Conservation (phyloP, 768 basidiomycete species). For the Agrocybe pediades region DNA sequence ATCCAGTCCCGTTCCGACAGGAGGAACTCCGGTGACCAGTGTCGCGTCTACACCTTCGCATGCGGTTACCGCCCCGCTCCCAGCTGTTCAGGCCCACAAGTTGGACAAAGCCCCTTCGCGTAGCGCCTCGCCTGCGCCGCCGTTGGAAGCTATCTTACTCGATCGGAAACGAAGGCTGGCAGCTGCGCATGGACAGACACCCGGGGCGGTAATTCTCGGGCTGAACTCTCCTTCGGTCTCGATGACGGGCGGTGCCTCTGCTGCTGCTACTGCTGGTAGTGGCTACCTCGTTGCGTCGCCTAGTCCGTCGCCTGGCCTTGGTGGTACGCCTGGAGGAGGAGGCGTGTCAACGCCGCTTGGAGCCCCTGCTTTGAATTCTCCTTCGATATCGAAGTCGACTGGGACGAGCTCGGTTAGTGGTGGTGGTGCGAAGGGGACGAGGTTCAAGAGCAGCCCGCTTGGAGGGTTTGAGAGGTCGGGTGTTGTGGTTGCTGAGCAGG, state of each 20-base stretch:
- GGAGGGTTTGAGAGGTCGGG: slow-evolving; percentile 40
- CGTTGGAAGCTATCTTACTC: slow-evolving; percentile 67
- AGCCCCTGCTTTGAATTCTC: background rate
- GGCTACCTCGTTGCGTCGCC: too few relatives aligned
- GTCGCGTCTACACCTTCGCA: background rate
- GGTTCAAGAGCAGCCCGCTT: slow-evolving; percentile 78
- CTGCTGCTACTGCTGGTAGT: slow-evolving; percentile 5
- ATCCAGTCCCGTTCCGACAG: background rate
- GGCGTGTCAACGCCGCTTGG: background rate
- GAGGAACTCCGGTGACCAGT: background rate
- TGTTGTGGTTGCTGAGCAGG: slow-evolving; percentile 51
- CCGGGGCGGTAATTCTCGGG: background rate
- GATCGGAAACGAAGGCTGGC: slow-evolving; percentile 62
- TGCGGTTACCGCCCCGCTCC: background rate
- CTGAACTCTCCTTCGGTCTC: background rate
- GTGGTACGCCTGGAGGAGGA: background rate
- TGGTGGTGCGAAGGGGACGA: slow-evolving; percentile 44
- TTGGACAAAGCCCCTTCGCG: slow-evolving; percentile 9
- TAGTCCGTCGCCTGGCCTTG: slow-evolving; percentile 6
- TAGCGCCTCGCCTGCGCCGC: slow-evolving; percentile 47
- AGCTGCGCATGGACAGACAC: slow-evolving; percentile 12
- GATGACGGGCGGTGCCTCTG: background rate
- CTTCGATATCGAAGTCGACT: background rate
- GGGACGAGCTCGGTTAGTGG: slow-evolving; percentile 8
- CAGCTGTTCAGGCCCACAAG: background rate